Percentiles rank a stretch among this genome's conserved stretches.
Evolutionary conservation across 305 asterid species (phyloP).

Genomic region (Lippia alba): DNA sequence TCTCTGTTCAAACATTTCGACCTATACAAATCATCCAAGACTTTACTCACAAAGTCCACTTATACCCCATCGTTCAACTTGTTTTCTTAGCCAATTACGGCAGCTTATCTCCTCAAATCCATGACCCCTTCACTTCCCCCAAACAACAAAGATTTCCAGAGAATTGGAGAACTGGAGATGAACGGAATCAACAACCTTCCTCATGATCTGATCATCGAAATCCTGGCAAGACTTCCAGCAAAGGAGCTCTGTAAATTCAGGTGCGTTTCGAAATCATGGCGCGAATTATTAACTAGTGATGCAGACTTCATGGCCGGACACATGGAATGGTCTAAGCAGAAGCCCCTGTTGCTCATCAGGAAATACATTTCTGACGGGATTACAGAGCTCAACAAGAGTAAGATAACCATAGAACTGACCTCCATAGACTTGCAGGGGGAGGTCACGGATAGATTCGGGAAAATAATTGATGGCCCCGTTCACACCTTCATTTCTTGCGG

Average conservation of each 20-base stretch:
- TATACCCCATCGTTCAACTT: neutral
- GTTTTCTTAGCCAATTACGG: neutral
- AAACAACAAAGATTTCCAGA: constrained; percentile 9
- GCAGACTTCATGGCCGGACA: constrained; percentile 46
- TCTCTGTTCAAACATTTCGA: constrained; percentile 23
- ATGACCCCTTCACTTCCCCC: neutral
- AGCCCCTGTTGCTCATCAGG: constrained; percentile 45
- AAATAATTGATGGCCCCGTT: constrained; percentile 51
- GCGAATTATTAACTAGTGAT: constrained; percentile 40
- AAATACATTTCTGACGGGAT: constrained; percentile 45
- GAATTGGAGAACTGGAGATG: constrained; percentile 32
- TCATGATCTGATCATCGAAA: constrained; percentile 50
- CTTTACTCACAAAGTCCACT: constrained; percentile 8
- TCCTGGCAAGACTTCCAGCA: constrained; percentile 52
- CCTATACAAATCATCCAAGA: constrained; percentile 22
- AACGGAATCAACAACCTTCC: constrained; percentile 49
- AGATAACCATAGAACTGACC: constrained; percentile 49
- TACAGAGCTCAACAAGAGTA: constrained; percentile 33
- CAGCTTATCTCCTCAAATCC: neutral
- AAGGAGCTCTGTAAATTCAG: constrained; percentile 56
- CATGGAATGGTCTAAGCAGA: constrained; percentile 36
- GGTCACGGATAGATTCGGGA: constrained; percentile 37
- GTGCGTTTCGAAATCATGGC: constrained; percentile 67
- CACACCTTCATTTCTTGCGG: constrained; percentile 53
- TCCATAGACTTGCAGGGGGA: constrained; percentile 54